A percentile compares a stretch with the other conserved stretches of the same genome.
These are phyloP conservation scores for Boletus sp. DNA, from an alignment of 768 basidiomycete genomes.

Conservation along the genomic window DNA sequence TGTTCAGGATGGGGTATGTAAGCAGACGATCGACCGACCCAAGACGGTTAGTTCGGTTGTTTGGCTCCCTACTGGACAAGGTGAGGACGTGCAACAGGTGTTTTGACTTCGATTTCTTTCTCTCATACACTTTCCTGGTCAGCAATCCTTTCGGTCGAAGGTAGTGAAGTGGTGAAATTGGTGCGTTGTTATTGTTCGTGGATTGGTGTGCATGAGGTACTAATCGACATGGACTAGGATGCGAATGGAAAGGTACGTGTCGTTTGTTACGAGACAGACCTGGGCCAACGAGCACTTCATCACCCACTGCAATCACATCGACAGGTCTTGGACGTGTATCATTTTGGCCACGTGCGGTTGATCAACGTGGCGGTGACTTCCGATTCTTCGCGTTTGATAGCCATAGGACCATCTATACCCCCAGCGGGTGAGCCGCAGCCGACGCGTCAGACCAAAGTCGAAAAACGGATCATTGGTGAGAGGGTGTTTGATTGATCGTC, in stretches of 20 bases:
- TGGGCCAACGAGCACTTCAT: neutral
- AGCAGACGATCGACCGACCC: slow-evolving; percentile 46
- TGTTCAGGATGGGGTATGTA: slow-evolving; percentile 48
- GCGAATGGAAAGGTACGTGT: slow-evolving; percentile 37
- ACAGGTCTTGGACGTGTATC: slow-evolving; percentile 40
- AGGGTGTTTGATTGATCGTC: neutral
- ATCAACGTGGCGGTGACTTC: slow-evolving; percentile 51
- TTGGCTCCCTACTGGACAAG: slow-evolving; percentile 50
- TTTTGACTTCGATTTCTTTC: neutral
- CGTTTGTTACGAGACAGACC: neutral
- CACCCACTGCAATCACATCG: neutral
- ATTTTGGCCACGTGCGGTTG: slow-evolving; percentile 43
- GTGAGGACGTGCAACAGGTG: slow-evolving; percentile 22
- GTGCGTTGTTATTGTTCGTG: slow-evolving; percentile 24
- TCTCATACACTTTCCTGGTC: neutral
- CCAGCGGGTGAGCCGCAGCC: slow-evolving; percentile 44
- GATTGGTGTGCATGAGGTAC: neutral
- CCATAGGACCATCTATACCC: slow-evolving; percentile 44
- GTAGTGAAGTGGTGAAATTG: slow-evolving; percentile 43
- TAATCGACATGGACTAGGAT: slow-evolving; percentile 32
- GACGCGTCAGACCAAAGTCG: slow-evolving; percentile 43
- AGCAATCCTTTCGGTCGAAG: slow-evolving; percentile 54
- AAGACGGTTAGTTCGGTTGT: slow-evolving; percentile 44
- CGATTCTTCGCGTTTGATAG: slow-evolving; percentile 44
- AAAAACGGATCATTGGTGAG: slow-evolving; percentile 54